Percentiles rank a stretch among this genome's conserved stretches.
phyloP scores from a whole-genome alignment of 768 basidiomycete genomes.

The Suillus sp. region DNA sequence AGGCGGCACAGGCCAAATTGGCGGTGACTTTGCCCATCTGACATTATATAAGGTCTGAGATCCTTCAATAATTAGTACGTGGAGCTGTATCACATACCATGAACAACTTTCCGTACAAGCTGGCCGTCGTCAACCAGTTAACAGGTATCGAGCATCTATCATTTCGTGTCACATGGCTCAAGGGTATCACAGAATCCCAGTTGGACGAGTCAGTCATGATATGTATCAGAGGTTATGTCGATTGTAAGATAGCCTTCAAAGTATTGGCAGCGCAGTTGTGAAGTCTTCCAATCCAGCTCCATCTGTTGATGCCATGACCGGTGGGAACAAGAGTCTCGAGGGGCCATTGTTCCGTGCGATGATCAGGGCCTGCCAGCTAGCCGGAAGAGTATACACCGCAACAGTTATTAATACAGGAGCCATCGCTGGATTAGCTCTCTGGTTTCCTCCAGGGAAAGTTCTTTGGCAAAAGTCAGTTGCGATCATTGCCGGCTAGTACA shows the following conservation, averaged over 20 bases:
- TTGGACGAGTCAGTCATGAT: background rate
- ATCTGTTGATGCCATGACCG: background rate
- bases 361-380: background rate
- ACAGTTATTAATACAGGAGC: background rate
- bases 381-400: background rate
- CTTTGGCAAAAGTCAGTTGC: background rate
- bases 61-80: too few relatives aligned
- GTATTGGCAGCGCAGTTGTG: background rate
- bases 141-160: background rate
- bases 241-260: background rate
- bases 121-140: background rate
- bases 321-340: background rate
- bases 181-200: background rate
- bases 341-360: background rate
- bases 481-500: background rate
- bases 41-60: too few relatives aligned
- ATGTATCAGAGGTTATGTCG: background rate
- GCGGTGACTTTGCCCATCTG: too few relatives aligned
- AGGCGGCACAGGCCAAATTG: too few relatives aligned
- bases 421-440: slow-evolving; percentile 3
- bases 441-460: background rate
- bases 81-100: background rate
- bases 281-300: background rate
- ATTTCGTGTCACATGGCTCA: background rate
- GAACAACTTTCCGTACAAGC: background rate